Conservation (phyloP, 805 yeast species). For the Candida ponderosae region DNA sequence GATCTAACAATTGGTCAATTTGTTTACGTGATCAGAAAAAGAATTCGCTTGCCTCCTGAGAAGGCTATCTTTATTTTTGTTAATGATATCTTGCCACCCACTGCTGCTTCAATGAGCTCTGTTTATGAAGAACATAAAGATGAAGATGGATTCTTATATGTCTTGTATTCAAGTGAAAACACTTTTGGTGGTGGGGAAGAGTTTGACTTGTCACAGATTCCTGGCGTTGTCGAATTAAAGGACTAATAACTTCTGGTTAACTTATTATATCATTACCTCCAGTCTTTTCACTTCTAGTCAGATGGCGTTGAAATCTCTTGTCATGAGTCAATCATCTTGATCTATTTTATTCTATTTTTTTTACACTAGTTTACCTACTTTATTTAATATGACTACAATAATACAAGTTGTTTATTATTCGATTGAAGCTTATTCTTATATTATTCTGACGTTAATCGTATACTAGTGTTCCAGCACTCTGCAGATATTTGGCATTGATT, state of each 20-base stretch:
- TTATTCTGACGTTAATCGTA: too few species aligned
- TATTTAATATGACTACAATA: too few species aligned
- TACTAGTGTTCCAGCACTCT: too few species aligned
- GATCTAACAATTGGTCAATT: constrained; percentile 97
- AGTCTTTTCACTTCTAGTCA: too few species aligned
- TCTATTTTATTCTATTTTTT: too few species aligned
- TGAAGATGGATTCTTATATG: constrained; percentile 94
- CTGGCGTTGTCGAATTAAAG: not conserved
- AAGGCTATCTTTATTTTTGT: constrained; percentile 97
- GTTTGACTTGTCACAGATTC: not conserved
- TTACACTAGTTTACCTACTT: too few species aligned
- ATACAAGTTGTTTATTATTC: too few species aligned
- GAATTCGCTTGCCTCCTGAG: constrained; percentile 92
- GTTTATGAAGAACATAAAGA: constrained; percentile 96
- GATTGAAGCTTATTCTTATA: too few species aligned
- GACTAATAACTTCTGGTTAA: not conserved
- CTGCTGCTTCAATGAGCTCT: constrained; percentile 93
- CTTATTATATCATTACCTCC: too few species aligned
- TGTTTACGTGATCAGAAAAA: constrained; percentile 93
- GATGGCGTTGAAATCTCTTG: too few species aligned
- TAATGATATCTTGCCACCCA: constrained; percentile 94
- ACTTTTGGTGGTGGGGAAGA: constrained; percentile 84
- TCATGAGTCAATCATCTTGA: too few species aligned
- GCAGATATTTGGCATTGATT: too few species aligned
- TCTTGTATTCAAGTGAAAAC: constrained; percentile 94